Conservation (phyloP, 1,139 yeast species). For the Hansenula anomala region DNA sequence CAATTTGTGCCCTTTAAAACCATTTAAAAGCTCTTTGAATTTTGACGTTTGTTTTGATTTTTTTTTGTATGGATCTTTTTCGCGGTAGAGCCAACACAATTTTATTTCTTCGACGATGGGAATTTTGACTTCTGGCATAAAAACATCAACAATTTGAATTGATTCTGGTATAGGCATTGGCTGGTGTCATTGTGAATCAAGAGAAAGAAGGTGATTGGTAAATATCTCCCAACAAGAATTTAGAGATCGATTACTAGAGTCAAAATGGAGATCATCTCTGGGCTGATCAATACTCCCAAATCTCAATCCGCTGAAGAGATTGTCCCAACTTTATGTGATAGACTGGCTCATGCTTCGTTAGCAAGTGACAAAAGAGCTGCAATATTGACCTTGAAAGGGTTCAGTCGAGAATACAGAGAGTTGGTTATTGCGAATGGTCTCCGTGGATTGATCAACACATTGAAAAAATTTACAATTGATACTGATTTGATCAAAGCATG, state of each 20-base stretch:
- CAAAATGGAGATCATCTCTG: conserved; percentile 48
- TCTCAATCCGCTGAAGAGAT: conserved; percentile 75
- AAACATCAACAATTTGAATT: too few species aligned
- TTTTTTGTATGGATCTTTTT: too few species aligned
- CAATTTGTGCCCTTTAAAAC: too few species aligned
- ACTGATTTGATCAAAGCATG: conserved; percentile 74
- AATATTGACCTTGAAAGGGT: conserved; percentile 82
- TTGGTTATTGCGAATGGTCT: conserved; percentile 86
- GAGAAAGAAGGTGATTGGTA: too few species aligned
- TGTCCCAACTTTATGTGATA: conserved; percentile 82
- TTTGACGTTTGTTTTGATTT: too few species aligned
- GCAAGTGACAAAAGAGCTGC: conserved; percentile 90
- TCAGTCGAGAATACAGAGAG: conserved; percentile 86
- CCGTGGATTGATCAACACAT: conserved; percentile 64
- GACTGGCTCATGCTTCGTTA: conserved; percentile 77
- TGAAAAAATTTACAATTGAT: conserved; percentile 65
- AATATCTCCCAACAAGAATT: too few species aligned
- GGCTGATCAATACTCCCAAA: conserved; percentile 45
- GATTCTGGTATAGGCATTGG: too few species aligned
- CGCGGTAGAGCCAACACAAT: too few species aligned
- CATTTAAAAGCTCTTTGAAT: too few species aligned
- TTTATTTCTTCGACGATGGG: neutral
- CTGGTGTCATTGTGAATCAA: too few species aligned
- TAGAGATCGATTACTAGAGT: too few species aligned
- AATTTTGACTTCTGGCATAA: too few species aligned